These are phyloP conservation scores for Picochlorum sp. DNA, from an alignment of 139 green algal species.

Conservation along the genomic window DNA sequence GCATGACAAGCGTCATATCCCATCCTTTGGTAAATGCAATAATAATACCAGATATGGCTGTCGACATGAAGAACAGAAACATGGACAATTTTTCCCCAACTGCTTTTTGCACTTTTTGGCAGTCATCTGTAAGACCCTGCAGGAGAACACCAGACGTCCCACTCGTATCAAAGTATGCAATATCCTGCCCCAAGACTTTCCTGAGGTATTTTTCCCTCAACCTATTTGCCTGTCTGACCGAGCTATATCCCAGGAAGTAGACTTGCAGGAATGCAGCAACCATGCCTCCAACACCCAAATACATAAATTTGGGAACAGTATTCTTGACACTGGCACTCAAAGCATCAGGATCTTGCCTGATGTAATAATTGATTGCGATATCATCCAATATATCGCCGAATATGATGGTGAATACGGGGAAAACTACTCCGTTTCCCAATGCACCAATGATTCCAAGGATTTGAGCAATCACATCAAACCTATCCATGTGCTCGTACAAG, in stretches of 20 bases:
- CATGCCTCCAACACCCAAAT: constrained; percentile 42
- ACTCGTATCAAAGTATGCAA: constrained; percentile 72
- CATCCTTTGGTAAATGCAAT: constrained; percentile 52
- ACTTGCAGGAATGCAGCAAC: constrained; percentile 38
- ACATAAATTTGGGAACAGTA: constrained; percentile 55
- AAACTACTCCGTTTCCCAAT: constrained; percentile 24
- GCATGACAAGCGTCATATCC: constrained; percentile 77
- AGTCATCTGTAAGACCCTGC: constrained; percentile 69
- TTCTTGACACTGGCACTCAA: constrained; percentile 13
- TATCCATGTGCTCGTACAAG: constrained; percentile 17
- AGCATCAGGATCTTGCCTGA: neutral
- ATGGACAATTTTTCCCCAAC: constrained; percentile 48
- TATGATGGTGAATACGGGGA: constrained; percentile 55
- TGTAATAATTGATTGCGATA: constrained; percentile 12
- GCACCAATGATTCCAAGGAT: constrained; percentile 19
- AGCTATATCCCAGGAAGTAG: constrained; percentile 30
- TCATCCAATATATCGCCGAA: constrained; percentile 51
- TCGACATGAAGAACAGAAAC: constrained; percentile 31
- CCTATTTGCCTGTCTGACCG: constrained; percentile 19
- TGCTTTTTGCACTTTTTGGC: constrained; percentile 42
- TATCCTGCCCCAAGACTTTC: constrained; percentile 69
- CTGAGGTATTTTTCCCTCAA: constrained; percentile 42
- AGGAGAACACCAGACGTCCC: constrained; percentile 46
- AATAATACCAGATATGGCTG: constrained; percentile 31
- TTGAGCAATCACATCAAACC: constrained; percentile 22